Evolutionary conservation across 768 basidiomycete genomes (phyloP), one percentile per base, ranked within the genome.

Genomic region (Pleurotus eryngii): DNA sequence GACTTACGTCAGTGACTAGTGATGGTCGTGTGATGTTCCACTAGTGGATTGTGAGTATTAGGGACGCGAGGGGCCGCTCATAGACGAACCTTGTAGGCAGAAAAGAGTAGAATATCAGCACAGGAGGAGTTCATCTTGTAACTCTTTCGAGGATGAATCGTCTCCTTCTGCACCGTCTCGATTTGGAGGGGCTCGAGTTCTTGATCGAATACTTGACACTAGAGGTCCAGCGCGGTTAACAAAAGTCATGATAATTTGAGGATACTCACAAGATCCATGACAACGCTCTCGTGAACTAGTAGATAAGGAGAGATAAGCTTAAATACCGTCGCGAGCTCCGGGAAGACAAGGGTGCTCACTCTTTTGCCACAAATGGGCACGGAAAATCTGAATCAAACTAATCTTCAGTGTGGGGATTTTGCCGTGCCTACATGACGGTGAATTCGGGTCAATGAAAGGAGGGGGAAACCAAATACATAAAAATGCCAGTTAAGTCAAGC

Each of bases 121-220:
- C 96, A 98, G n/a, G 95, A 96, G 6, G 95, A 97, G 76, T 99
- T 99, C 97, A 99, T 98, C 84, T 99, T 99, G 85, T 99, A 99
- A 80, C 94, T 97, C 81, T 98, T 98, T 75, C 96, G 91, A 65
- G 96, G 96, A 71, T 97, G 97, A 60, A 99, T 99, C 0, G 97
- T 98, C 74, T 99, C 97, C 74, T 99, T 99, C 72, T 98, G 97
- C 0, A 99, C 97, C 0, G 95, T 98, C 79, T 98, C 97, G 64
- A 99, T 99, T 64, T 98, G 95, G 14, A 99, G 76, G 3, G 97
- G 95, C 70, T 99, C 97, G 35, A 99, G 80, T 67, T 99, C 97
- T 73, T 98, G 95, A 74, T 99, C 97, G 66, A 99, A 97, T 18
- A 98, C 96, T 82, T 98, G 96, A 76, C 95, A 97, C 84, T 87